These are phyloP conservation scores for Fraxinus albicans DNA, from an alignment of 305 asterid species.

Conservation along the genomic window DNA sequence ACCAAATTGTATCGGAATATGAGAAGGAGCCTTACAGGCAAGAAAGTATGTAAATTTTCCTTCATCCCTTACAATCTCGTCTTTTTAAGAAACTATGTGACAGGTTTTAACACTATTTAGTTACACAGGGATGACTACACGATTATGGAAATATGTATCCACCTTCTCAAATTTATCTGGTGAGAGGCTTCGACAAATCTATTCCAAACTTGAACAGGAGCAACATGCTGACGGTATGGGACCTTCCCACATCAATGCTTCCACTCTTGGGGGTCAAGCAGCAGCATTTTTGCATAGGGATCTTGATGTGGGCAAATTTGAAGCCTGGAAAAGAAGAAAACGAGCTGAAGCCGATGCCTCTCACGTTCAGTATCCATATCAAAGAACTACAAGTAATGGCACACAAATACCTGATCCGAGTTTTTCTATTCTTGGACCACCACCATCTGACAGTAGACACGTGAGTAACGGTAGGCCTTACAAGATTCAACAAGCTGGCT, in stretches of 20 bases:
- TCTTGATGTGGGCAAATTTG: slow-evolving; percentile 78
- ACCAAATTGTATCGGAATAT: slow-evolving; percentile 72
- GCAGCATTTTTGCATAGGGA: slow-evolving; percentile 60
- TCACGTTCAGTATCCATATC: slow-evolving; percentile 58
- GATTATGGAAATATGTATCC: slow-evolving; percentile 93
- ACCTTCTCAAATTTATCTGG: slow-evolving; percentile 89
- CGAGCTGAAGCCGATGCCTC: slow-evolving; percentile 80
- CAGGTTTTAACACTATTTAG: background rate
- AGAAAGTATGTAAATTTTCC: slow-evolving; percentile 64
- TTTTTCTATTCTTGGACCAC: slow-evolving; percentile 84
- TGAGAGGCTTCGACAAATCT: slow-evolving; percentile 86
- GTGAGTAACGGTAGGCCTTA: slow-evolving; percentile 65
- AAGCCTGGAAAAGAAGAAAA: slow-evolving; percentile 97
- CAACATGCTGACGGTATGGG: slow-evolving; percentile 66
- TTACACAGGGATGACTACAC: slow-evolving; percentile 77
- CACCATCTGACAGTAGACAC: slow-evolving; percentile 69
- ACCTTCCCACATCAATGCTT: slow-evolving; percentile 63
- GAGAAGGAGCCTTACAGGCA: slow-evolving; percentile 73
- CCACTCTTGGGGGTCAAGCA: slow-evolving; percentile 45
- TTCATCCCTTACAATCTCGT: background rate
- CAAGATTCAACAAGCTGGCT: slow-evolving; percentile 53
- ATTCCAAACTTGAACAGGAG: slow-evolving; percentile 83
- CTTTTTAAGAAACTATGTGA: background rate
- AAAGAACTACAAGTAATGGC: slow-evolving; percentile 55
- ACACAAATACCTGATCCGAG: slow-evolving; percentile 63